Conservation (phyloP, 305 asterid genomes). For the Fraxinus velutina region DNA sequence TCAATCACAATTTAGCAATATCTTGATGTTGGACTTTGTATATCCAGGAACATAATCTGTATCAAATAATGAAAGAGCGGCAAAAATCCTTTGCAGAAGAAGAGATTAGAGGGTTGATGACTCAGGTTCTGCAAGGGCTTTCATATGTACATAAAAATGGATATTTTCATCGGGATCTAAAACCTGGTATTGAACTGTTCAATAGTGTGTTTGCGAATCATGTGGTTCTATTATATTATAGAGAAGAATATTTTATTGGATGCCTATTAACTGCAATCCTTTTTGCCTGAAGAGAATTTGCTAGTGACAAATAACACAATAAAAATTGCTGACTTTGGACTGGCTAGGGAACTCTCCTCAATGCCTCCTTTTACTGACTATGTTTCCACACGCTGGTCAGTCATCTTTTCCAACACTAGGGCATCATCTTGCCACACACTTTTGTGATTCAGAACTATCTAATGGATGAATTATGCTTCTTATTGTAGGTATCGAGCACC, state of each 20-base stretch:
- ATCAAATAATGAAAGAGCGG: constrained; percentile 76
- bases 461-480: constrained; percentile 9
- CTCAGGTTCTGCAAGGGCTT: constrained; percentile 88
- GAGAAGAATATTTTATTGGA: neutral
- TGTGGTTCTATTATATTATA: constrained; percentile 2
- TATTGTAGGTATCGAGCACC: constrained; percentile 91
- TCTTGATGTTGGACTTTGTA: constrained; percentile 20
- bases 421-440: neutral
- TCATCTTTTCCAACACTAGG: constrained; percentile 22
- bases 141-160: constrained; percentile 73
- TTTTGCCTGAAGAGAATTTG: constrained; percentile 66
- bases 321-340: constrained; percentile 96
- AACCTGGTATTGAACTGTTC: constrained; percentile 69
- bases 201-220: constrained; percentile 4
- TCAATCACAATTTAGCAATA: neutral
- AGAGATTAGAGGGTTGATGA: constrained; percentile 73
- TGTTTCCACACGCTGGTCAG: constrained; percentile 99
- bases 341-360: constrained; percentile 92
- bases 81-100: constrained; percentile 67
- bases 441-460: constrained; percentile 21
- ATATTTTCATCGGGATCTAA: constrained; percentile 84
- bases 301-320: constrained; percentile 69
- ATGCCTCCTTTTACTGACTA: constrained; percentile 92
- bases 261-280: constrained; percentile 24
- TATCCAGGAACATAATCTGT: constrained; percentile 72